phyloP scores from a whole-genome alignment of 2,329 filamentous ascomycete genomes.

The Paecilomyces niveus region DNA sequence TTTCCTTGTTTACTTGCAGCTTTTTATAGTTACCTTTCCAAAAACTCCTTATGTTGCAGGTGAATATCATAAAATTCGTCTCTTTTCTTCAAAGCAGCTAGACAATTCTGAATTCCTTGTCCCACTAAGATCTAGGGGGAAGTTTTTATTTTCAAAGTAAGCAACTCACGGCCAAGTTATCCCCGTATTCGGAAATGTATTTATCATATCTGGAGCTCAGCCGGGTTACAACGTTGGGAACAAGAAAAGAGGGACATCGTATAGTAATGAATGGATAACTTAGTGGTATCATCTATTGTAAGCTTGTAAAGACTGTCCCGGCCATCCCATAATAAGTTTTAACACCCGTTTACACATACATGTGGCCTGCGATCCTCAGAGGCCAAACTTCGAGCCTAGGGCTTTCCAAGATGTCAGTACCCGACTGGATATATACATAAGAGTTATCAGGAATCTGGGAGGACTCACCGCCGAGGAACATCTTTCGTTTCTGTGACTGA shows the following conservation, averaged over 20 bases:
- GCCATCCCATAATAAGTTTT: not conserved
- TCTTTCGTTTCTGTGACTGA: conserved; percentile 75
- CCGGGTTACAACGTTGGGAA: not conserved
- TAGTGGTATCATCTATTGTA: not conserved
- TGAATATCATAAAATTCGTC: not conserved
- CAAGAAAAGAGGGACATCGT: not conserved
- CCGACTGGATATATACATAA: not conserved
- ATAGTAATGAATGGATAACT: not conserved
- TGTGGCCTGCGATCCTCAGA: not conserved
- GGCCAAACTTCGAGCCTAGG: conserved; percentile 10
- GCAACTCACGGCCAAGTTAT: not conserved
- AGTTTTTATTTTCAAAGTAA: not conserved
- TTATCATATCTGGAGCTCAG: not conserved
- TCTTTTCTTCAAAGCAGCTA: not conserved
- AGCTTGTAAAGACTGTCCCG: not conserved
- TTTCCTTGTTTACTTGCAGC: not conserved
- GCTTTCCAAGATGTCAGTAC: conserved; percentile 2
- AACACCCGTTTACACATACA: not conserved
- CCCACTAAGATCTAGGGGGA: not conserved
- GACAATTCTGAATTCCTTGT: not conserved
- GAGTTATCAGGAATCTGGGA: not conserved
- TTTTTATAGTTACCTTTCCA: not conserved
- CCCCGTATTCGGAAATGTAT: not conserved
- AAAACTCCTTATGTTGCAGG: not conserved
- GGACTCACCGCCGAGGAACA: conserved; percentile 59